Evolutionary conservation across 768 basidiomycete genomes (phyloP).

Genomic region (Suillus alpinus): DNA sequence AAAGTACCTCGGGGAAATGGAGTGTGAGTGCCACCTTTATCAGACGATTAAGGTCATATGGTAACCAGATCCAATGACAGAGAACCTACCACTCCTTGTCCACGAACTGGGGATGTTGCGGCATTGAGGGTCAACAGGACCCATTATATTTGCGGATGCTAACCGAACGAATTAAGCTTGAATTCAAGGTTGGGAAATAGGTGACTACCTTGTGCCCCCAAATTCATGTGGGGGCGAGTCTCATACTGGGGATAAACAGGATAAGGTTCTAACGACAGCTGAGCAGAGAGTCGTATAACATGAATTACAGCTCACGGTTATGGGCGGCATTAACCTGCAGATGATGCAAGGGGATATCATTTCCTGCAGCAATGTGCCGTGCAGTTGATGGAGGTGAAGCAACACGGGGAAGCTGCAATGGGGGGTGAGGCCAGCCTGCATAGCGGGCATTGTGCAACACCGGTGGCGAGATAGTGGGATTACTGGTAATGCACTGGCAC

Average conservation of each 20-base stretch:
- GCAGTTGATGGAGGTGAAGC: background rate
- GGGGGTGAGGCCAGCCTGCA: background rate
- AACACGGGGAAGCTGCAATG: background rate
- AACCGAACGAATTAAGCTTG: no score
- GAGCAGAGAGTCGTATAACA: background rate
- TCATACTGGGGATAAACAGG: background rate
- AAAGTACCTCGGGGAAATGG: background rate
- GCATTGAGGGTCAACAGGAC: background rate
- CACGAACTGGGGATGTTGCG: background rate
- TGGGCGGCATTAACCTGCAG: background rate
- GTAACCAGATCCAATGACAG: background rate
- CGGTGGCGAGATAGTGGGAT: background rate
- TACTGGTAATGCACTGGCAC: background rate
- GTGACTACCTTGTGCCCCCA: background rate
- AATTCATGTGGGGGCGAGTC: no score
- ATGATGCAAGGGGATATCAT: background rate
- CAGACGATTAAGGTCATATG: background rate
- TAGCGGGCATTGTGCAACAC: background rate
- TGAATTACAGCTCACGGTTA: background rate
- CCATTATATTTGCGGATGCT: background rate
- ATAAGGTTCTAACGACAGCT: background rate
- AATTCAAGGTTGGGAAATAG: no score
- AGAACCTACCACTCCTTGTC: background rate
- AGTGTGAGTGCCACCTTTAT: background rate
- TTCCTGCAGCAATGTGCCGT: background rate